phyloP scores from a whole-genome alignment of 441 rosid genomes.

The Lepidium campestre region DNA sequence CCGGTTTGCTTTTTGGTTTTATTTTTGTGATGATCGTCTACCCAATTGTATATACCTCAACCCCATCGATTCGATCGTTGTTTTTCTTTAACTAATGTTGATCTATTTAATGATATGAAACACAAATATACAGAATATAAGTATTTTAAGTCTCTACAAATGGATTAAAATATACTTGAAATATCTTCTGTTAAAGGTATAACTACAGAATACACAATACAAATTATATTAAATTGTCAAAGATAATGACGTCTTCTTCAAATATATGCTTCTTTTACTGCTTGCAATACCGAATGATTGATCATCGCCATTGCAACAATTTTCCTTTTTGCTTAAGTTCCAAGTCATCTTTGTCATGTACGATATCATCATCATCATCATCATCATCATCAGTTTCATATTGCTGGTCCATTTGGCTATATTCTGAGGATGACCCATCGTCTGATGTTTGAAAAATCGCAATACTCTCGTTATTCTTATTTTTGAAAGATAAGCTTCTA shows the following conservation, averaged over 20 bases:
- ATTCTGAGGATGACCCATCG: constrained; percentile 38
- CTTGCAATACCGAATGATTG: constrained; percentile 27
- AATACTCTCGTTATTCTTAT: constrained; percentile 38
- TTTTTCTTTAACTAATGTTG: background rate
- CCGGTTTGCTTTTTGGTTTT: background rate
- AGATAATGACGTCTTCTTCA: constrained; percentile 40
- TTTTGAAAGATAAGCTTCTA: constrained; percentile 48
- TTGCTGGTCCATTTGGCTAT: constrained; percentile 24
- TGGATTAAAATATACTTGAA: background rate
- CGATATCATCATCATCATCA: constrained; percentile 14
- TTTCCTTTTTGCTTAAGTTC: constrained; percentile 27
- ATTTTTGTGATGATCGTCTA: constrained; percentile 4
- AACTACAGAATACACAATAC: background rate
- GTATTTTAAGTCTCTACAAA: background rate
- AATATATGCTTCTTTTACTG: constrained; percentile 28
- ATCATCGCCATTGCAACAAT: constrained; percentile 24
- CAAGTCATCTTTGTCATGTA: constrained; percentile 21
- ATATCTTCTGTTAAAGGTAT: background rate
- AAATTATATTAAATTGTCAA: background rate
- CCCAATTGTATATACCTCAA: constrained; percentile 9
- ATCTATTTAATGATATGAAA: background rate
- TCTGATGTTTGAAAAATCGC: constrained; percentile 39
- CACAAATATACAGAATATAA: background rate
- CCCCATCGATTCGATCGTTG: background rate
- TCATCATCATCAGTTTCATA: constrained; percentile 8